A percentile compares a stretch with the other conserved stretches of the same genome.
phyloP scores from a whole-genome alignment of 2,329 filamentous ascomycete genomes.

The Ascochyta viciae-villosae region DNA sequence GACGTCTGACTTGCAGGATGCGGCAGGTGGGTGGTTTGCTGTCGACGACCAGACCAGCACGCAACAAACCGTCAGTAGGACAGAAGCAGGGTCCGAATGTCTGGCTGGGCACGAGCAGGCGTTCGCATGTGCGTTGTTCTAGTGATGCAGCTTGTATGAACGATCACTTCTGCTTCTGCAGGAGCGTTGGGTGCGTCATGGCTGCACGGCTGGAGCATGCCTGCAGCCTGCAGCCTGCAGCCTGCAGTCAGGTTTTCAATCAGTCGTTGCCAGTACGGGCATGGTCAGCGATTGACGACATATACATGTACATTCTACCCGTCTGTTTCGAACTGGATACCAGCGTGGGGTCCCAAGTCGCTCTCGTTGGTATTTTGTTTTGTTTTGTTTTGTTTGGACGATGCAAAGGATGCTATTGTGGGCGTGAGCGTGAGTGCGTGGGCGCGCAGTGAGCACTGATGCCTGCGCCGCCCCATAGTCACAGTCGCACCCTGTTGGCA shows the following conservation, averaged over 20 bases:
- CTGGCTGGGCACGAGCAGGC: constrained; percentile 22
- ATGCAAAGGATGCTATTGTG: not conserved
- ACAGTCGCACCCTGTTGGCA: constrained; percentile 20
- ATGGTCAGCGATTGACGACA: constrained; percentile 9
- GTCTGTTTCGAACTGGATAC: not conserved
- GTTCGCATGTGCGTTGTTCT: constrained; percentile 17
- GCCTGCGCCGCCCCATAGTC: constrained; percentile 4
- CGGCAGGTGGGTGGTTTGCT: constrained; percentile 17
- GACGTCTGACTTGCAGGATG: constrained; percentile 20
- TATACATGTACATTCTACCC: not conserved
- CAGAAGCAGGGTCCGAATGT: constrained; percentile 8
- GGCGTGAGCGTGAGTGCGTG: not conserved
- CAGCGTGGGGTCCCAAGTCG: not conserved
- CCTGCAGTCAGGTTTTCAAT: constrained; percentile 9
- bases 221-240: constrained; percentile 1
- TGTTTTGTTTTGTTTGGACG: not conserved
- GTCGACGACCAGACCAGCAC: constrained; percentile 3
- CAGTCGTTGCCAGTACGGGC: constrained; percentile 5
- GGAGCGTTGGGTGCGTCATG: constrained; percentile 16
- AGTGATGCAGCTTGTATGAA: constrained; percentile 16
- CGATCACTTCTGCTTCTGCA: constrained; percentile 10
- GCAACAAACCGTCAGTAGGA: constrained; percentile 13
- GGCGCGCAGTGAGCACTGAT: constrained; percentile 10
- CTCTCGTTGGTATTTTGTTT: no score
- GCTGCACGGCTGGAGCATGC: constrained; percentile 1